phyloP scores from a whole-genome alignment of 2,329 filamentous ascomycete species.

The Colletotrichum sp. region DNA sequence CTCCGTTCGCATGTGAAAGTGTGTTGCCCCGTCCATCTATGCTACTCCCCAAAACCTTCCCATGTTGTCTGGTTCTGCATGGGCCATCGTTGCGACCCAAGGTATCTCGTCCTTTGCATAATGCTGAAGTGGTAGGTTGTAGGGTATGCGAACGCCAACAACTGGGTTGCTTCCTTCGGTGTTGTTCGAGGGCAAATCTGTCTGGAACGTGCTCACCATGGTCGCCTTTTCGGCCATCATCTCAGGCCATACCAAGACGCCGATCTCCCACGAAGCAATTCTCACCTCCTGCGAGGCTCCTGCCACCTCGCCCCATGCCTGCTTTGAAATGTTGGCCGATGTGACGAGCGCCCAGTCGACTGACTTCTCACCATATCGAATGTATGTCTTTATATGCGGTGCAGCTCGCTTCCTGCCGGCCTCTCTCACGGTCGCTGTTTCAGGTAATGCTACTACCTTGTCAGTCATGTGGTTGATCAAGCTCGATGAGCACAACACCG shows the following conservation, averaged over 20 bases:
- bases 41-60: conserved; percentile 43
- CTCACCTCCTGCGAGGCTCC: conserved; percentile 65
- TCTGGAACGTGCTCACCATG: conserved; percentile 75
- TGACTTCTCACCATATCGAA: conserved; percentile 61
- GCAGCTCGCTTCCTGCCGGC: conserved; percentile 73
- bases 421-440: conserved; percentile 37
- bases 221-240: conserved; percentile 51
- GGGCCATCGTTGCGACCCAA: conserved; percentile 73
- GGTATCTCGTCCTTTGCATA: conserved; percentile 71
- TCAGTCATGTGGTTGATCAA: background rate
- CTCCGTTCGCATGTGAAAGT: background rate
- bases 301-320: conserved; percentile 79
- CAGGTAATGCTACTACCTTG: conserved; percentile 28
- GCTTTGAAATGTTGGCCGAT: conserved; percentile 89
- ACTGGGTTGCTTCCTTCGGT: conserved; percentile 36
- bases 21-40: background rate
- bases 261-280: conserved; percentile 83
- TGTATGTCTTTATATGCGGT: conserved; percentile 90
- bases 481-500: background rate
- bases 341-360: conserved; percentile 89
- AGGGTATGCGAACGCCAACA: conserved; percentile 81
- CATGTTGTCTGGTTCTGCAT: conserved; percentile 67
- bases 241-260: conserved; percentile 82
- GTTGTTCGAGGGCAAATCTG: conserved; percentile 53
- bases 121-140: conserved; percentile 73